phyloP scores from a whole-genome alignment of 108 stramenopile genomes.

The Pseudonitzschia multiseries region DNA sequence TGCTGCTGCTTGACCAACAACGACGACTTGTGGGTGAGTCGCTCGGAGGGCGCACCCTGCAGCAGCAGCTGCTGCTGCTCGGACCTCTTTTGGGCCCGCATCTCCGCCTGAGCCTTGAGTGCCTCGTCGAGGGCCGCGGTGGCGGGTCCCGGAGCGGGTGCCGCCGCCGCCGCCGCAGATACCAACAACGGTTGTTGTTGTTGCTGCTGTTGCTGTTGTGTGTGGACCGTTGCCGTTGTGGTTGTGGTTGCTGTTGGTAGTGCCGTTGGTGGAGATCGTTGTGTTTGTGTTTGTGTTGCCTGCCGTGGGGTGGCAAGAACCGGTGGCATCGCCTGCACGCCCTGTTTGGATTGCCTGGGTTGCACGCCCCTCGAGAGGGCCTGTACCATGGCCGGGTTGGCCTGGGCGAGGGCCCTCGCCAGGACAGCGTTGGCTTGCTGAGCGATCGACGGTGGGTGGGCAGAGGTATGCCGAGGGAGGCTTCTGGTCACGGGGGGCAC shows the following conservation, averaged over 20 bases:
- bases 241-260: background rate
- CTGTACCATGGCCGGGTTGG: conserved; percentile 6
- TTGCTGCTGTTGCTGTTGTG: too few species aligned
- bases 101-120: background rate
- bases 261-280: background rate
- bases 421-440: background rate
- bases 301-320: too few species aligned
- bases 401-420: conserved; percentile 8
- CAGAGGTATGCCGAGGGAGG: background rate
- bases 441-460: background rate
- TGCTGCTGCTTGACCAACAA: too few species aligned
- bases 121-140: conserved; percentile 8
- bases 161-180: background rate
- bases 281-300: background rate
- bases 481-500: background rate
- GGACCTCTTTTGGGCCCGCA: background rate
- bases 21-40: background rate
- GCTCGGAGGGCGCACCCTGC: background rate
- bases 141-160: conserved; percentile 2
- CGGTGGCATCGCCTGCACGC: background rate
- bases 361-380: background rate
- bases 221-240: background rate
- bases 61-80: too few species aligned
- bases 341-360: background rate
- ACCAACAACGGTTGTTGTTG: background rate